Evolutionary conservation across 2,329 filamentous ascomycete genomes (phyloP).

Genomic region (Byssochlamys sp.): DNA sequence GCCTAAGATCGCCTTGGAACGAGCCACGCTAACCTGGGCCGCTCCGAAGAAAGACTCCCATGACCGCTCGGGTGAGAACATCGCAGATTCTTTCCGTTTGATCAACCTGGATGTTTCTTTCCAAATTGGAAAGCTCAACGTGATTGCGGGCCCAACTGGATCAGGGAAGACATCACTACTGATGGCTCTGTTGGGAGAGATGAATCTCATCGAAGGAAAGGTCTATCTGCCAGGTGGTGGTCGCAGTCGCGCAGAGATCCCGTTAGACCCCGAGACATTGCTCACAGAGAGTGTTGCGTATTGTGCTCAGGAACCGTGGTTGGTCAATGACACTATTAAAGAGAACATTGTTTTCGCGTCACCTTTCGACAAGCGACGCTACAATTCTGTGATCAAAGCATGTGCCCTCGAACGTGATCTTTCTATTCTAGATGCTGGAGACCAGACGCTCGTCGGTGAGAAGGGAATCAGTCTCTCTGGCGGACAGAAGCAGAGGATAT

Average conservation of each 20-base stretch:
- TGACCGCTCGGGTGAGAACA: constrained; percentile 51
- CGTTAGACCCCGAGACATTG: constrained; percentile 68
- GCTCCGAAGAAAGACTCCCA: constrained; percentile 45
- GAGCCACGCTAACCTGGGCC: constrained; percentile 85
- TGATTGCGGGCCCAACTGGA: constrained; percentile 85
- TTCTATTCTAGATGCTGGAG: constrained; percentile 81
- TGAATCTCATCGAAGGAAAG: constrained; percentile 71
- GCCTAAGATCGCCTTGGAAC: constrained; percentile 70
- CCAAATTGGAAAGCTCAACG: constrained; percentile 73
- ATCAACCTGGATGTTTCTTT: constrained; percentile 78
- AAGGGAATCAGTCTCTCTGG: constrained; percentile 95
- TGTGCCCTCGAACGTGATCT: constrained; percentile 87
- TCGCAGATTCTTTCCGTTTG: constrained; percentile 67
- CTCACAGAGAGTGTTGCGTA: constrained; percentile 89
- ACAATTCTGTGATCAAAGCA: constrained; percentile 77
- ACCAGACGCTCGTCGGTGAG: constrained; percentile 88
- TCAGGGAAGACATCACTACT: constrained; percentile 91
- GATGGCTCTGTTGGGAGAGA: constrained; percentile 92
- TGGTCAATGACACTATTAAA: constrained; percentile 89
- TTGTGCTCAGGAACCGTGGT: constrained; percentile 92
- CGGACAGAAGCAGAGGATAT: constrained; percentile 95
- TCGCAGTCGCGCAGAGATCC: constrained; percentile 70
- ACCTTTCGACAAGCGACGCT: constrained; percentile 68
- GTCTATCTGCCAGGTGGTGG: constrained; percentile 78
- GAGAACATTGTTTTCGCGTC: constrained; percentile 91